These are phyloP conservation scores for Pinus tabuliformis DNA, from an alignment of 75 land plant genomes.

Conservation along the genomic window DNA sequence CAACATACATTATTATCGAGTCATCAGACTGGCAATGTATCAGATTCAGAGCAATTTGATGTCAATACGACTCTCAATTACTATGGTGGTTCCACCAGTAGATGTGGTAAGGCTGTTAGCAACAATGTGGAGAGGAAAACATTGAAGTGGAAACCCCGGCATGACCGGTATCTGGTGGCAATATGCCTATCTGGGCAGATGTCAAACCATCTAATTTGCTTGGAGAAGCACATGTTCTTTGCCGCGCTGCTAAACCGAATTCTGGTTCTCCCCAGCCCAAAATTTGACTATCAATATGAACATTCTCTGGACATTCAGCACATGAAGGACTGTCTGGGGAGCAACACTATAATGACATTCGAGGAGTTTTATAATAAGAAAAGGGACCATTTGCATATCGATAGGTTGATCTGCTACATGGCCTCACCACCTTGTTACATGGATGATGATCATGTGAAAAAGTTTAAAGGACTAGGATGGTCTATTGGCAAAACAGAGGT, in stretches of 20 bases:
- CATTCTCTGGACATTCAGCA: slow-evolving; percentile 67
- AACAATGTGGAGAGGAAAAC: slow-evolving; percentile 22
- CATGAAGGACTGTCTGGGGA: slow-evolving; percentile 65
- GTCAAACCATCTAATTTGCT: slow-evolving; percentile 91
- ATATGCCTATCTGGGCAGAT: slow-evolving; percentile 90
- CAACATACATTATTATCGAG: slow-evolving; percentile 57
- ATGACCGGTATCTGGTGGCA: slow-evolving; percentile 58
- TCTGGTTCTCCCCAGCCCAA: slow-evolving; percentile 74
- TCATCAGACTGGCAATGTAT: slow-evolving; percentile 21
- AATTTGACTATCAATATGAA: slow-evolving; percentile 72
- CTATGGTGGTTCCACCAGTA: slow-evolving; percentile 1
- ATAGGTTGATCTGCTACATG: slow-evolving; percentile 75
- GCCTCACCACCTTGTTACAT: slow-evolving; percentile 65
- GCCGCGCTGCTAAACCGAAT: slow-evolving; percentile 70
- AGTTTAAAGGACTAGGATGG: slow-evolving; percentile 61
- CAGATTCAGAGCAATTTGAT: slow-evolving; percentile 4
- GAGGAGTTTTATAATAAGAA: slow-evolving; percentile 43
- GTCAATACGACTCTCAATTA: slow-evolving; percentile 10
- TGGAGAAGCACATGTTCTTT: slow-evolving; percentile 95
- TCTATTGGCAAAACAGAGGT: slow-evolving; percentile 59
- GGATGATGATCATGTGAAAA: slow-evolving; percentile 74
- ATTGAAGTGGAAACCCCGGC: slow-evolving; percentile 73
- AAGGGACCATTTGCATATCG: slow-evolving; percentile 50
- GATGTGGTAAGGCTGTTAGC: slow-evolving; percentile 32
- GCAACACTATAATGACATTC: slow-evolving; percentile 63